Evolutionary conservation across 2,329 filamentous ascomycete species (phyloP).

Genomic region (Curvularia sp.): DNA sequence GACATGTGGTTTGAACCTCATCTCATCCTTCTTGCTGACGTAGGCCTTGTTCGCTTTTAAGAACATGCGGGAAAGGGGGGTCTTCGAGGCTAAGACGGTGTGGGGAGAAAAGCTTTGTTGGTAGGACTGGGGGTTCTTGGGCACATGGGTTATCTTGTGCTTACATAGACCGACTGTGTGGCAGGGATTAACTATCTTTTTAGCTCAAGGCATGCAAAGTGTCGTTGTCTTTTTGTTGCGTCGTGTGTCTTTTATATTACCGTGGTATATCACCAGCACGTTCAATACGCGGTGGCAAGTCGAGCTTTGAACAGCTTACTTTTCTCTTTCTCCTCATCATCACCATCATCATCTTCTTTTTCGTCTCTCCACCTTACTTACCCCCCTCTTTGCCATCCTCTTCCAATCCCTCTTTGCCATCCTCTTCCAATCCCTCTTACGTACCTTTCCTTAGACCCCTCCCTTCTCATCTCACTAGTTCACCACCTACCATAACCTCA

Average conservation of each 20-base stretch:
- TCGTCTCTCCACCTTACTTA: too few relatives aligned
- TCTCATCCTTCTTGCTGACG: not conserved
- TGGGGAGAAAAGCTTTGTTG: not conserved
- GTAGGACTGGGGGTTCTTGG: not conserved
- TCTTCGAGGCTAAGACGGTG: not conserved
- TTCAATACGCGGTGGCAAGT: not conserved
- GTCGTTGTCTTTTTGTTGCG: not conserved
- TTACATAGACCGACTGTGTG: too few relatives aligned
- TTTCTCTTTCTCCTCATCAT: too few relatives aligned
- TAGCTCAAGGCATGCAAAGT: not conserved
- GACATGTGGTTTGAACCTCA: not conserved
- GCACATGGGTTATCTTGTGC: not conserved
- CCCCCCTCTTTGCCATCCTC: too few relatives aligned
- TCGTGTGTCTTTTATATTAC: not conserved
- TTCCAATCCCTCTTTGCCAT: not conserved
- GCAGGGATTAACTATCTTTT: not conserved
- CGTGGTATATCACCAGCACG: not conserved
- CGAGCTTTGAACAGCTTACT: not conserved
- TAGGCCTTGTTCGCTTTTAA: not conserved
- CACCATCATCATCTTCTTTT: not conserved
- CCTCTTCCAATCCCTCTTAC: not conserved
- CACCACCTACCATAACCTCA: not conserved
- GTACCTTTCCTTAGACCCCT: not conserved
- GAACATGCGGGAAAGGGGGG: not conserved
- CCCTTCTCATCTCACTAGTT: not conserved